A percentile compares a stretch with the other conserved stretches of the same genome.
phyloP scores from a whole-genome alignment of 2,329 filamentous ascomycete species.

The Diaporthe aspalathi region DNA sequence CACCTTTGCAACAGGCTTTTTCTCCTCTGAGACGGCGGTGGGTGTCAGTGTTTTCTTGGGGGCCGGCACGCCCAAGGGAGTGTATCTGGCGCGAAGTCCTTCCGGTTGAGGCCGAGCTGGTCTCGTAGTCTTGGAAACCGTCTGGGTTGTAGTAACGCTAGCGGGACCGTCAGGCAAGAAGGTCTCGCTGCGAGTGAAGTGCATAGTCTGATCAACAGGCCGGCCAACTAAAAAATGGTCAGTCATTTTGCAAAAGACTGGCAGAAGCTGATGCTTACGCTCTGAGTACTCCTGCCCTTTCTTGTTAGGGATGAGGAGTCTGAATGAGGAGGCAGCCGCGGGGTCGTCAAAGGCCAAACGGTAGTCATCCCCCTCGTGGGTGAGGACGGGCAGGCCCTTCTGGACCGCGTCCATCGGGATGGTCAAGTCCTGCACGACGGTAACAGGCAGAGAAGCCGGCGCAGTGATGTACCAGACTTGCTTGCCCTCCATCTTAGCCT shows the following conservation, averaged over 20 bases:
- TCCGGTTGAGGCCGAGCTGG: conserved; percentile 73
- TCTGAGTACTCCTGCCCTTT: conserved; percentile 53
- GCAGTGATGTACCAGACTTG: conserved; percentile 86
- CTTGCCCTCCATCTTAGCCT: conserved; percentile 73
- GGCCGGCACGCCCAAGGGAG: conserved; percentile 68
- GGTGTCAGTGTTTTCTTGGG: conserved; percentile 43
- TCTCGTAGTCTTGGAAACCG: conserved; percentile 54
- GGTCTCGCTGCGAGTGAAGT: conserved; percentile 62
- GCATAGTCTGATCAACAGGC: conserved; percentile 69
- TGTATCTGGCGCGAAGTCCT: conserved; percentile 74
- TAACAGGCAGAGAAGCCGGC: conserved; percentile 76
- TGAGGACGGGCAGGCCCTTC: conserved; percentile 66
- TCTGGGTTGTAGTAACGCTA: conserved; percentile 53
- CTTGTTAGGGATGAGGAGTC: conserved; percentile 70
- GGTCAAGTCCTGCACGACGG: conserved; percentile 72
- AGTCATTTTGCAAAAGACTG: conserved; percentile 43
- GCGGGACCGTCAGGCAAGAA: conserved; percentile 35
- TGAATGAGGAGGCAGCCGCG: conserved; percentile 63
- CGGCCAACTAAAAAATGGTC: conserved; percentile 51
- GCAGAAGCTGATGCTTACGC: background rate
- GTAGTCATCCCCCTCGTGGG: conserved; percentile 73
- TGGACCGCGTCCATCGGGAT: conserved; percentile 68
- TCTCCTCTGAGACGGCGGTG: conserved; percentile 11
- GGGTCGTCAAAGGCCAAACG: conserved; percentile 65
- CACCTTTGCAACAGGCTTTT: conserved; percentile 33